Evolutionary conservation across 1,139 yeast species (phyloP), one percentile per base, ranked within the genome.

Genomic region (Yamadazyma sp.): DNA sequence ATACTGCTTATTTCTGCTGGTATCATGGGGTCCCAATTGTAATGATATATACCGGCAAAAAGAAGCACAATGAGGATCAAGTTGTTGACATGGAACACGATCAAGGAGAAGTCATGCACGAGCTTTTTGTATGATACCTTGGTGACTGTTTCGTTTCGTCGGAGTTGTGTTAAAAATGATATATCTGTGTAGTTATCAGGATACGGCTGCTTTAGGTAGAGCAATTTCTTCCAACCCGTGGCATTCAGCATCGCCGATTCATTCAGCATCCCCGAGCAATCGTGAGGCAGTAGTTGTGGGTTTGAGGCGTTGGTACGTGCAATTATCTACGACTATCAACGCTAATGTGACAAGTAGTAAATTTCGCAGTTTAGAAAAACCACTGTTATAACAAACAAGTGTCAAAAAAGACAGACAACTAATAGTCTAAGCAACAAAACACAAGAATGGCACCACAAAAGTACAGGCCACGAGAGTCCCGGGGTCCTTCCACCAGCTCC

Each of bases 151-250:
- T 88, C 71, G 61, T 88, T 88, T 34, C 94, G 68, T 49, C 82
- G 80, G 48, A 90, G 70, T 55, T 84, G 95, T 3, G 89, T 79
- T 13, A 89, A 65, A 55, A 92, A 92, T 7, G 90, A 77, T 8
- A 66, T 62, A 54, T 89, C 95, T 2, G 95, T 92, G 62, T 87
- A 87, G 59, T 89, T 92, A 58, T 92, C 98, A 0, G 96, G 95
- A 54, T 82, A 90, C 11, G 86, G 86, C 55, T 90, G 97, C 43
- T 76, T 75, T 31, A 86, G 75, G 82, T 96, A 92, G n/a, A 92
- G 72, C 32, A 89, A 75, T 54, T 94, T 86, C 51, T 84, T 75
- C 97, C 97, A 90, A 12, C 12, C 50, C 14, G 5, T 6, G 15
- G 14, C 28, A 12, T n/a, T n/a, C n/a, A n/a, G n/a, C n/a, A n/a